Evolutionary conservation across 352 stramenopile species (phyloP), one percentile per base, ranked within the genome.

Genomic region (Pilasporangium apinafurcum): DNA sequence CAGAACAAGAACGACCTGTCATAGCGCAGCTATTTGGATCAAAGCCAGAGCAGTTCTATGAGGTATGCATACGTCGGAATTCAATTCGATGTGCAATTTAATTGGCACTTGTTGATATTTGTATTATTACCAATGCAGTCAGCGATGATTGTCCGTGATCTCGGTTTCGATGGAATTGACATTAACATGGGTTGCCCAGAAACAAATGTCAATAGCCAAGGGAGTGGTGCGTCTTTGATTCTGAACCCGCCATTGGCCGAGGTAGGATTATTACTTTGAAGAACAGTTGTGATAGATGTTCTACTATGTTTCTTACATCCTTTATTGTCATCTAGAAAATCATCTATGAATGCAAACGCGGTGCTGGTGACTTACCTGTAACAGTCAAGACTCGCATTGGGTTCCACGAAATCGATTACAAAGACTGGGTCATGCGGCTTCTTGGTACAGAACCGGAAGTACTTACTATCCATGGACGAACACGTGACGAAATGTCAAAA

Each of bases 171-270:
- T 37, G 77, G 77, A 37, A 87, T 92, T 31, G 80, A 92, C 39
- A 89, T 92, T 59, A 90, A 92, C 52, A 90, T 92, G 80, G 80
- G 80, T 8, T 92, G 80, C 22, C 80, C 80, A 0, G 72, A 92
- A 27, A 68, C 53, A 12, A 83, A 86, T 33, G 77, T 92, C 6
- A 87, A 78, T 53, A 87, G 86, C 17, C 80, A 92, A 65, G 70
- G 70, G 30, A 88, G 75, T 42, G 77, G 80, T 7, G 74, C 75
- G 0, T 53, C 80, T 8, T 59, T 92, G 8, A 89, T 90, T 20
- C 50, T 82, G 28, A 59, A 83, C 22, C 77, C 80, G 8, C 38
- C 59, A 21, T 56, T 86, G 22, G 77, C 77, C 21, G 53, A 61
- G 53, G 60, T 70, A 28, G 28, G 35, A 27, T 4, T 10, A 2